These are phyloP conservation scores for Trichoderma virens DNA, from an alignment of 495 filamentous ascomycete genomes.

Conservation along the genomic window DNA sequence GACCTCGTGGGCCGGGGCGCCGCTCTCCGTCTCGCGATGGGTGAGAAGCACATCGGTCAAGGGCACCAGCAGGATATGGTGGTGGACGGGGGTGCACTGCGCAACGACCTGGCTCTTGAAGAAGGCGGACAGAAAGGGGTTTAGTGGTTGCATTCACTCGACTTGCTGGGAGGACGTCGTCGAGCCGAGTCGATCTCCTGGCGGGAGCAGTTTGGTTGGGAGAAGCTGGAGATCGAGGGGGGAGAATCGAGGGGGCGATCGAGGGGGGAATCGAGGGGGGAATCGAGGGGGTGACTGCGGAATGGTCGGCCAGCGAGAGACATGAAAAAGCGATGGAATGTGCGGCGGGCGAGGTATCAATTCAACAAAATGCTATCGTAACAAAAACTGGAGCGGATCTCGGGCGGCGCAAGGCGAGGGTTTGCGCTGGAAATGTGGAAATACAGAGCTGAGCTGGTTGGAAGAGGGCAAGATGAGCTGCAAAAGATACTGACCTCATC, in stretches of 20 bases:
- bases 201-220: neutral
- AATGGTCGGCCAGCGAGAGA: slow-evolving; percentile 3
- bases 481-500: neutral
- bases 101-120: slow-evolving; percentile 88
- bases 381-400: neutral
- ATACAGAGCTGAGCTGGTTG: neutral
- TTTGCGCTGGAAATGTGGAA: neutral
- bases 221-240: neutral
- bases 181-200: neutral
- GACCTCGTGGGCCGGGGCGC: slow-evolving; percentile 68
- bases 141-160: slow-evolving; percentile 91
- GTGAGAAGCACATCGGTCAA: slow-evolving; percentile 84
- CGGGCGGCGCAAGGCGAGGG: neutral
- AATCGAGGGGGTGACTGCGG: neutral
- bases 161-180: neutral
- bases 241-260: neutral
- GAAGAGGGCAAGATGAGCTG: too few species aligned
- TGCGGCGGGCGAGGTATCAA: neutral
- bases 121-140: slow-evolving; percentile 96
- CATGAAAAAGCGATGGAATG: neutral
- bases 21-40: slow-evolving; percentile 82
- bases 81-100: slow-evolving; percentile 87
- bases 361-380: neutral
- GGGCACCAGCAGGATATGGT: slow-evolving; percentile 92
- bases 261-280: neutral